Percentiles rank a stretch among this genome's conserved stretches.
Conservation (phyloP, 495 filamentous ascomycete species). For the Xylaria intraflava region DNA sequence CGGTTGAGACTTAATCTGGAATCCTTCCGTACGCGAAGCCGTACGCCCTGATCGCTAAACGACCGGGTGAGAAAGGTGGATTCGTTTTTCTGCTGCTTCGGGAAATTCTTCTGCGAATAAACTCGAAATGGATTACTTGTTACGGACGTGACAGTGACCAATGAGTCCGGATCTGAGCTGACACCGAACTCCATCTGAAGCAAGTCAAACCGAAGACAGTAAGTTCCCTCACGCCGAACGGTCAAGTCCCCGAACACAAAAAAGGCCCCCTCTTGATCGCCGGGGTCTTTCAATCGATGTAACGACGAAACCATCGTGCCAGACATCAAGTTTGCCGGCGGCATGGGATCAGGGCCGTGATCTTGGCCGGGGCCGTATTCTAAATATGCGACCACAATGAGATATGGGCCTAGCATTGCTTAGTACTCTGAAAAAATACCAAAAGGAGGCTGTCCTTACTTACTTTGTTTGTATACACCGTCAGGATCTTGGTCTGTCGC, state of each 20-base stretch:
- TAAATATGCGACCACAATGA: slow-evolving; percentile 68
- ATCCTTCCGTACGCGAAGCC: slow-evolving; percentile 84
- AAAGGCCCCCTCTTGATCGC: slow-evolving; percentile 90
- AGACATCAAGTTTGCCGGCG: slow-evolving; percentile 51
- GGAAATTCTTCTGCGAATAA: slow-evolving; percentile 69
- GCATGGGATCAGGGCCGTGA: slow-evolving; percentile 34
- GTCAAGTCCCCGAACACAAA: slow-evolving; percentile 97
- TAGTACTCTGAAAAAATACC: slow-evolving; percentile 3
- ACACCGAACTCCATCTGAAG: slow-evolving; percentile 64
- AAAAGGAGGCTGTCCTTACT: slow-evolving; percentile 19
- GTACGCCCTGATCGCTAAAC: slow-evolving; percentile 92
- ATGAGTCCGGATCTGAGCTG: slow-evolving; percentile 21
- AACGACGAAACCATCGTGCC: slow-evolving; percentile 87
- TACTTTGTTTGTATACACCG: slow-evolving; percentile 66
- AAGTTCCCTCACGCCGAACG: slow-evolving; percentile 71
- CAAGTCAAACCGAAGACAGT: slow-evolving; percentile 75
- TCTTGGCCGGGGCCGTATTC: slow-evolving; percentile 52
- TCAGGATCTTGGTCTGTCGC: slow-evolving; percentile 62
- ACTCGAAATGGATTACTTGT: slow-evolving; percentile 73
- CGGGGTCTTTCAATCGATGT: slow-evolving; percentile 84
- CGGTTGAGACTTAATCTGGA: slow-evolving; percentile 38
- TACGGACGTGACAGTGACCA: slow-evolving; percentile 56
- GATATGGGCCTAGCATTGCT: slow-evolving; percentile 61
- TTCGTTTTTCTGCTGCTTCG: slow-evolving; percentile 64
- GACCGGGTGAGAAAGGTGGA: slow-evolving; percentile 88